phyloP scores from a whole-genome alignment of 2,329 filamentous ascomycete genomes.

The Fusarium multiceps region DNA sequence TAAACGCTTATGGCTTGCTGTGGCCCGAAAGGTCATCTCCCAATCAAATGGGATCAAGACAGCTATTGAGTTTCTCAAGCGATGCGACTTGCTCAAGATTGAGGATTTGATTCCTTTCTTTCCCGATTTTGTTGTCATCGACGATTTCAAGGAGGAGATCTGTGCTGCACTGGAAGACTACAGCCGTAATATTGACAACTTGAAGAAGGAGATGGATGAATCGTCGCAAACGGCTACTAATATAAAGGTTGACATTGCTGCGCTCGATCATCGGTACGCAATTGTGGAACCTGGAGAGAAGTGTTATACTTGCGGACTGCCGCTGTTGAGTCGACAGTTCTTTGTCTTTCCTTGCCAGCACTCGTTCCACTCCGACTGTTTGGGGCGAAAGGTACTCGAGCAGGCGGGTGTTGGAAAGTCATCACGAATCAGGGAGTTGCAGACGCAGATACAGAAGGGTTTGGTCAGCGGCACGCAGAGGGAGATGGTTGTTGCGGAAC shows the following conservation, averaged over 20 bases:
- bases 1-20: constrained; percentile 95
- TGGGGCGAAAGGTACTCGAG: constrained; percentile 87
- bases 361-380: constrained; percentile 94
- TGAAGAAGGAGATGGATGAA: constrained; percentile 97
- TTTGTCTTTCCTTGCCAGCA: constrained; percentile 99
- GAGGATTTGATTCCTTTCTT: constrained; percentile 99
- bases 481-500: constrained; percentile 85
- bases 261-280: constrained; percentile 88
- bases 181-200: constrained; percentile 84
- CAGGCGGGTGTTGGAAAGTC: constrained; percentile 80
- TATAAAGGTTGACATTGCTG: constrained; percentile 89
- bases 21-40: constrained; percentile 93
- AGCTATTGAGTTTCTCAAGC: constrained; percentile 92
- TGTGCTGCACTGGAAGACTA: constrained; percentile 95
- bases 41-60: constrained; percentile 88
- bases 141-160: constrained; percentile 99
- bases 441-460: constrained; percentile 83
- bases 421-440: constrained; percentile 84
- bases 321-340: constrained; percentile 89
- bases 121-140: constrained; percentile 97
- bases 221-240: constrained; percentile 87
- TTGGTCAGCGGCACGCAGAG: constrained; percentile 75
- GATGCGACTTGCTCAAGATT: constrained; percentile 91
- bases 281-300: constrained; percentile 97
- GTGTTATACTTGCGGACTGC: constrained; percentile 88